Percentiles rank a stretch among this genome's conserved stretches.
Conservation (phyloP, 495 filamentous ascomycete genomes). For the Pseudevernia furfuracea region DNA sequence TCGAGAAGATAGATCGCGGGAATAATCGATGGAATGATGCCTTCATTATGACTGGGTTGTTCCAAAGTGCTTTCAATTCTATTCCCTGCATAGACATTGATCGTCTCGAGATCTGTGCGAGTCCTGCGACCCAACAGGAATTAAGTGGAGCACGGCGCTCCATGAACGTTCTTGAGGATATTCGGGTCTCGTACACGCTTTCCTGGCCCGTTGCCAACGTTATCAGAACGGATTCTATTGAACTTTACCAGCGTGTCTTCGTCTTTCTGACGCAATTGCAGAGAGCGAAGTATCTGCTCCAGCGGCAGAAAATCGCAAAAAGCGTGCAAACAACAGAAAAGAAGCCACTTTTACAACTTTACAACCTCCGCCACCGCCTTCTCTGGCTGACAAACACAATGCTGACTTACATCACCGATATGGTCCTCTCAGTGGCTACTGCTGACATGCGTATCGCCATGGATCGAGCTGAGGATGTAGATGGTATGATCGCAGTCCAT, state of each 20-base stretch:
- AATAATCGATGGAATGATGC: constrained; percentile 69
- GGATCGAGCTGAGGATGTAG: constrained; percentile 59
- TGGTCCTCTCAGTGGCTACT: constrained; percentile 56
- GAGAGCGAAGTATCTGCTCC: constrained; percentile 60
- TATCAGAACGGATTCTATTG: constrained; percentile 52
- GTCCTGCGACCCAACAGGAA: constrained; percentile 19
- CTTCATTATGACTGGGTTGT: constrained; percentile 72
- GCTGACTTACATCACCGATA: constrained; percentile 63
- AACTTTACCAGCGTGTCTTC: constrained; percentile 60
- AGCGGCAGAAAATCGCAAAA: constrained; percentile 40
- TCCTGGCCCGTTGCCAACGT: constrained; percentile 86
- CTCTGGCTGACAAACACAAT: constrained; percentile 73
- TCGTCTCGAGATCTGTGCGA: constrained; percentile 48
- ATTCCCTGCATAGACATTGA: constrained; percentile 46
- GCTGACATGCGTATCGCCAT: constrained; percentile 47
- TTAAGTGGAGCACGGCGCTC: constrained; percentile 28
- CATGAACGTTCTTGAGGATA: constrained; percentile 46
- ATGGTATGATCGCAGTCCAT: constrained; percentile 71
- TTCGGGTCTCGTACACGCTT: constrained; percentile 55
- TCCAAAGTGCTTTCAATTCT: constrained; percentile 57
- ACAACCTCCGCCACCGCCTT: constrained; percentile 61
- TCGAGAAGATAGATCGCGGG: constrained; percentile 65
- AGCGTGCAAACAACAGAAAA: constrained; percentile 9
- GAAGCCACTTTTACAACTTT: constrained; percentile 36
- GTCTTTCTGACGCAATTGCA: constrained; percentile 71